Evolutionary conservation across 2,329 filamentous ascomycete genomes (phyloP).

Genomic region (Neofusicoccum laricinum): DNA sequence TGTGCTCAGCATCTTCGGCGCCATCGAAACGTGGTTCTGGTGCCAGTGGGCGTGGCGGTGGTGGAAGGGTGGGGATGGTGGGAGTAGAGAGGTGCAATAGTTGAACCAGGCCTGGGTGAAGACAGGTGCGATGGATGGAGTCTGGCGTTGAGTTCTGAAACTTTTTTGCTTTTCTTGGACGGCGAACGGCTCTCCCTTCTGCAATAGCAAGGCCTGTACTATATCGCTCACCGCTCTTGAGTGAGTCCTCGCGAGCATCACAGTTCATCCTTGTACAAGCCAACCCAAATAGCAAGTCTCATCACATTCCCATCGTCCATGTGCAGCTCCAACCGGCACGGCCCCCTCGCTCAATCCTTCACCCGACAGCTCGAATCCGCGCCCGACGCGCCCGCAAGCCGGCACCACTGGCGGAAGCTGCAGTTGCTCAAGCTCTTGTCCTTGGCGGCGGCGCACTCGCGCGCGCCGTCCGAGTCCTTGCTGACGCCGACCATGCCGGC

Average conservation of each 20-base stretch:
- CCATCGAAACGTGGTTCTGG: not conserved
- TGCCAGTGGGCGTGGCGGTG: not conserved
- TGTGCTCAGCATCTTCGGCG: not conserved
- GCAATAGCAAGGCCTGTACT: no score
- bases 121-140: not conserved
- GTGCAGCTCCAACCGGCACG: no score
- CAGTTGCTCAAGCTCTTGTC: not conserved
- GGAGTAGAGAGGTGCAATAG: not conserved
- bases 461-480: not conserved
- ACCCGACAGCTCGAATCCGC: not conserved
- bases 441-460: not conserved
- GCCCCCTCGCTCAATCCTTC: not conserved
- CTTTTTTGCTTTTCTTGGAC: no score
- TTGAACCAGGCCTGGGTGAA: no score
- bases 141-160: no score
- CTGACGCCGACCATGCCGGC: not conserved
- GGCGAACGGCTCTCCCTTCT: no score
- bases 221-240: no score
- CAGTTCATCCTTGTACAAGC: no score
- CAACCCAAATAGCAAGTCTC: no score
- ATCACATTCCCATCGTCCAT: no score
- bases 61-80: not conserved
- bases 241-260: no score
- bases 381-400: not conserved
- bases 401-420: not conserved